These are phyloP conservation scores for Asterella californica DNA, from an alignment of 225 moss, liverwort and hornwort species.

Conservation along the genomic window DNA sequence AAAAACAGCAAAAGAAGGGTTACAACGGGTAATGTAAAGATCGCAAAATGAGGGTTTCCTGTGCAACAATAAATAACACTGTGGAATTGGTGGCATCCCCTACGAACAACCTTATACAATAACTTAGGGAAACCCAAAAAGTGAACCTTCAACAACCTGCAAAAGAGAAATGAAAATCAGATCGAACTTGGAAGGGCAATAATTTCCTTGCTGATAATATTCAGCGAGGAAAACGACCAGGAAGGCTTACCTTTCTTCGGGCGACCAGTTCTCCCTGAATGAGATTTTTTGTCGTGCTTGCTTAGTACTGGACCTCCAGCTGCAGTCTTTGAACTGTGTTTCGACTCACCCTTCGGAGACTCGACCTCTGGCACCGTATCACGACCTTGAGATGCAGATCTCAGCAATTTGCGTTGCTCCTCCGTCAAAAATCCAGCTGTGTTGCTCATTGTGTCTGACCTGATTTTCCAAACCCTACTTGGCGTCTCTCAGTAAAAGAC, in stretches of 20 bases:
- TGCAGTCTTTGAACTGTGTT: slow-evolving; percentile 52
- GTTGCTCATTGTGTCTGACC: slow-evolving; percentile 48
- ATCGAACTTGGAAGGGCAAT: background rate
- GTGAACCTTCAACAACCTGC: background rate
- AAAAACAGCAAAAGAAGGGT: no score
- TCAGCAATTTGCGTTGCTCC: slow-evolving; percentile 89
- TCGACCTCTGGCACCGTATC: slow-evolving; percentile 46
- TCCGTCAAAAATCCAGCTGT: slow-evolving; percentile 84
- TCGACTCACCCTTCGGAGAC: slow-evolving; percentile 47
- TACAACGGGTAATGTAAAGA: no score
- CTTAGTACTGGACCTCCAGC: slow-evolving; percentile 37
- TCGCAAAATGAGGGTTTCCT: no score
- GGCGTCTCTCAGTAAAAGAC: slow-evolving; percentile 5
- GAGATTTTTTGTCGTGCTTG: slow-evolving; percentile 76
- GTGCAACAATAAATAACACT: no score
- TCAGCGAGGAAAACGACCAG: background rate
- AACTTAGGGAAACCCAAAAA: no score
- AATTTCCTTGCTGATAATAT: background rate
- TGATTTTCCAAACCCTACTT: slow-evolving; percentile 4
- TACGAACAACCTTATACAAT: no score
- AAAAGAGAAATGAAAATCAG: background rate
- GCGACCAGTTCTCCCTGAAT: slow-evolving; percentile 86
- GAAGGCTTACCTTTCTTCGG: slow-evolving; percentile 74
- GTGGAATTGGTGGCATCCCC: no score
- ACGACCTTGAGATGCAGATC: slow-evolving; percentile 82